Conservation (phyloP, 352 stramenopile genomes). For the Plasmopara viticola region DNA sequence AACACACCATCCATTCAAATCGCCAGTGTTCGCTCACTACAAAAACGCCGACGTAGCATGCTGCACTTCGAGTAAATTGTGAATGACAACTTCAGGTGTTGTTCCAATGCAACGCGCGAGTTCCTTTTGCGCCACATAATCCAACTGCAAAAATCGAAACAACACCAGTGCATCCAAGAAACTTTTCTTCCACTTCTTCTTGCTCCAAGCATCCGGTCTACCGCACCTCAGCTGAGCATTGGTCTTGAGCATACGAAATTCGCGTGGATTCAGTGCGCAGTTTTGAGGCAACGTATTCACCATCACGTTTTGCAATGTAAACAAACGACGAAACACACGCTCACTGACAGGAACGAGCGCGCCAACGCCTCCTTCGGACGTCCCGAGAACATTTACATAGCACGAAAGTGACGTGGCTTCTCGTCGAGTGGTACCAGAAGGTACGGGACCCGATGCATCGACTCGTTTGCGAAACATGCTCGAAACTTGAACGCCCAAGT, state of each 20-base stretch:
- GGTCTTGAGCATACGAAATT: conserved; percentile 75
- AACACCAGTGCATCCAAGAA: conserved; percentile 79
- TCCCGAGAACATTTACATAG: conserved; percentile 79
- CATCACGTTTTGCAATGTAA: conserved; percentile 87
- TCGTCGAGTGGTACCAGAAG: conserved; percentile 14
- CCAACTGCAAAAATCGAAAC: conserved; percentile 71
- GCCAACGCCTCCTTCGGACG: conserved; percentile 67
- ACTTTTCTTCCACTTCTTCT: conserved; percentile 87
- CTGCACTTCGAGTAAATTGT: conserved; percentile 86
- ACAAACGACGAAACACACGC: conserved; percentile 77
- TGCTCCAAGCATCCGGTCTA: conserved; percentile 73
- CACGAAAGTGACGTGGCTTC: conserved; percentile 10
- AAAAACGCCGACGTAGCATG: conserved; percentile 63
- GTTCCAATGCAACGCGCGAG: conserved; percentile 85
- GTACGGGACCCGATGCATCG: conserved; percentile 5
- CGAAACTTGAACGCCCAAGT: conserved; percentile 70
- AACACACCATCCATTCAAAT: too few relatives aligned
- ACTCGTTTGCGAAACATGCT: conserved; percentile 79
- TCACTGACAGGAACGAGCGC: conserved; percentile 75
- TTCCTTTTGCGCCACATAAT: conserved; percentile 86
- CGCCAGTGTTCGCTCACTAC: not conserved
- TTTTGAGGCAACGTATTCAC: conserved; percentile 85
- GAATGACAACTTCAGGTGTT: conserved; percentile 80
- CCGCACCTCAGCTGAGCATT: conserved; percentile 57
- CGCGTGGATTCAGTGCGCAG: conserved; percentile 76